Percentiles rank a stretch among this genome's conserved stretches.
These are phyloP conservation scores for Boletus coccyginus DNA, from an alignment of 768 basidiomycete species.

Conservation along the genomic window DNA sequence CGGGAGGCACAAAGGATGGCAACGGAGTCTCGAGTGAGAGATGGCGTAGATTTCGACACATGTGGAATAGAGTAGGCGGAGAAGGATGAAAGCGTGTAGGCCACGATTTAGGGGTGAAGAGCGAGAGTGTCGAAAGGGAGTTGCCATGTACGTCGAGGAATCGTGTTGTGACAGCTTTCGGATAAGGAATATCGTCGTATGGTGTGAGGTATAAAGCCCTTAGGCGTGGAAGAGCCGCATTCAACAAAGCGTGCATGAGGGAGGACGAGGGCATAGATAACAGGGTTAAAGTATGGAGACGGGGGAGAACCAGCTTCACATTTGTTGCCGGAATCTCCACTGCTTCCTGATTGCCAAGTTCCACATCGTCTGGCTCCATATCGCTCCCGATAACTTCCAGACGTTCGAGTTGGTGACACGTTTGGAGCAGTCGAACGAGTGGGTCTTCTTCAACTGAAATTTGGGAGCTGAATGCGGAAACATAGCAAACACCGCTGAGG, in stretches of 20 bases:
- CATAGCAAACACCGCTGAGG: slow-evolving; percentile 57
- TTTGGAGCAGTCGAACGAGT: slow-evolving; percentile 54
- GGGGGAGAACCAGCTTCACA: slow-evolving; percentile 49
- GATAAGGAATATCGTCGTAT: slow-evolving; percentile 64
- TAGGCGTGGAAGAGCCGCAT: slow-evolving; percentile 59
- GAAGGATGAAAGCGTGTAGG: slow-evolving; percentile 58
- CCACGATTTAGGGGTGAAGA: slow-evolving; percentile 71
- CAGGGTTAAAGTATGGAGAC: slow-evolving; percentile 57
- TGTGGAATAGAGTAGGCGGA: slow-evolving; percentile 44
- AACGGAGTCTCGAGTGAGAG: slow-evolving; percentile 72
- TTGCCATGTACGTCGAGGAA: slow-evolving; percentile 62
- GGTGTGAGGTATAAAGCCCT: slow-evolving; percentile 68
- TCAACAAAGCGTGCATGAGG: slow-evolving; percentile 56
- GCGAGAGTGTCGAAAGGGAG: slow-evolving; percentile 55
- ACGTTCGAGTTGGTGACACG: slow-evolving; percentile 56
- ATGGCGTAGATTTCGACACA: slow-evolving; percentile 57
- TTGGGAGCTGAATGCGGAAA: slow-evolving; percentile 31
- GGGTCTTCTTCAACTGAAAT: slow-evolving; percentile 43
- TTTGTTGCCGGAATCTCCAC: slow-evolving; percentile 23
- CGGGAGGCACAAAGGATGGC: slow-evolving; percentile 43
- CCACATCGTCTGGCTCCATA: slow-evolving; percentile 51
- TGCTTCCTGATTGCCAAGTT: slow-evolving; percentile 26
- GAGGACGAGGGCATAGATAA: slow-evolving; percentile 68
- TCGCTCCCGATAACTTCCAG: slow-evolving; percentile 63
- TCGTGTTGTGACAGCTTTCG: slow-evolving; percentile 52